phyloP scores from a whole-genome alignment of 805 yeast genomes.

The Metschnikowia hibisci region DNA sequence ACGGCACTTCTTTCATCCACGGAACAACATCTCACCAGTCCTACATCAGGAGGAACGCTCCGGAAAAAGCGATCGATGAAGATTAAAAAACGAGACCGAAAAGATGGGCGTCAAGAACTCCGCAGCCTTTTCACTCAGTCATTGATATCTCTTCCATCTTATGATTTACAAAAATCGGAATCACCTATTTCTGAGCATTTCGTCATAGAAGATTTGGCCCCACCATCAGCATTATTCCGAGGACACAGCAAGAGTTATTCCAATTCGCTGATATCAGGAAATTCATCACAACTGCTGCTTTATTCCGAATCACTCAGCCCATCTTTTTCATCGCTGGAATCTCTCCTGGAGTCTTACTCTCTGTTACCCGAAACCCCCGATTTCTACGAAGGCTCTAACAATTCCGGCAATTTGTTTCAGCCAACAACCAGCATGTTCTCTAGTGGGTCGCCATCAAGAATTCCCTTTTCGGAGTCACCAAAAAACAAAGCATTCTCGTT shows the following conservation, averaged over 20 bases:
- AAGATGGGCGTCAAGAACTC: slow-evolving; percentile 1
- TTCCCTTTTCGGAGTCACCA: background rate
- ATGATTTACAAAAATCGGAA: slow-evolving; percentile 8
- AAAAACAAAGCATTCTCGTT: slow-evolving; percentile 1
- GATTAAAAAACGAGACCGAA: slow-evolving; percentile 16
- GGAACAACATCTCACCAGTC: slow-evolving; percentile 4
- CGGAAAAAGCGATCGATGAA: slow-evolving; percentile 13
- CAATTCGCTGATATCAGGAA: slow-evolving; percentile 22
- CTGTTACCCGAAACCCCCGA: slow-evolving; percentile 26
- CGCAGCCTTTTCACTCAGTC: slow-evolving; percentile 12
- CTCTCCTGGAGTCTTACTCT: slow-evolving; percentile 25
- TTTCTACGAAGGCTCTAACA: slow-evolving; percentile 19
- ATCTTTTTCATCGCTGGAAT: slow-evolving; percentile 29
- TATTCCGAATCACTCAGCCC: slow-evolving; percentile 23
- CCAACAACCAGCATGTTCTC: background rate
- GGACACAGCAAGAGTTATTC: slow-evolving; percentile 16
- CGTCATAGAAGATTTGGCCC: slow-evolving; percentile 17
- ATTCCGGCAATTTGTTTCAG: slow-evolving; percentile 7
- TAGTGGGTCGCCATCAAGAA: background rate
- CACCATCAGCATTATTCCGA: slow-evolving; percentile 19
- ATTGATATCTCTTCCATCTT: slow-evolving; percentile 6
- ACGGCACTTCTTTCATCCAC: slow-evolving; percentile 13
- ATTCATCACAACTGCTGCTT: slow-evolving; percentile 30
- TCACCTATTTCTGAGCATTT: slow-evolving; percentile 9
- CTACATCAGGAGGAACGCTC: slow-evolving; percentile 7